These are phyloP conservation scores for Leptodontidium sp. DNA, from an alignment of 2,329 filamentous ascomycete species.

Conservation along the genomic window DNA sequence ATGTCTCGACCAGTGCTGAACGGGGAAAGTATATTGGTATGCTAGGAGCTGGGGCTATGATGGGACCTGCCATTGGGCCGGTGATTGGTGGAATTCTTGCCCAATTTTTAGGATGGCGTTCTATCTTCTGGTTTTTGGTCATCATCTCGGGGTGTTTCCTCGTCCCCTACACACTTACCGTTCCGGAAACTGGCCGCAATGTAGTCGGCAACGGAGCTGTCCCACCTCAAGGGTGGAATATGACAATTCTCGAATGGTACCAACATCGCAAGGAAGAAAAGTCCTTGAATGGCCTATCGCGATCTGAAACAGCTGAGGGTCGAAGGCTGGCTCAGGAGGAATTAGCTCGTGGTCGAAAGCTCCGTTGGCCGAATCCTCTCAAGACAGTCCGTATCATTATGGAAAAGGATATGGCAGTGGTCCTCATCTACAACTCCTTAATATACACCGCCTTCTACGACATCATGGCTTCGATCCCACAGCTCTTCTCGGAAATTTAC, in stretches of 20 bases:
- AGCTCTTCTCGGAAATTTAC: conserved; percentile 50
- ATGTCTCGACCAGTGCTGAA: conserved; percentile 73
- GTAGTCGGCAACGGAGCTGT: conserved; percentile 55
- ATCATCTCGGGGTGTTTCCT: conserved; percentile 52
- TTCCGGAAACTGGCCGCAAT: conserved; percentile 47
- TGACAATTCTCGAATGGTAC: conserved; percentile 60
- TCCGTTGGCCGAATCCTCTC: conserved; percentile 65
- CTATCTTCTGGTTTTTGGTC: conserved; percentile 62
- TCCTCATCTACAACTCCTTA: conserved; percentile 60
- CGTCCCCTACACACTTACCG: conserved; percentile 47
- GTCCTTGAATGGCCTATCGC: conserved; percentile 38
- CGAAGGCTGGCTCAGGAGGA: conserved; percentile 46
- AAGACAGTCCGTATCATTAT: conserved; percentile 61
- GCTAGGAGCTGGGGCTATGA: conserved; percentile 62
- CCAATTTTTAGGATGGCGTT: conserved; percentile 57
- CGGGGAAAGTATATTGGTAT: conserved; percentile 77
- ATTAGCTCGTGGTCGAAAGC: conserved; percentile 50
- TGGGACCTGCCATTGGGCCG: conserved; percentile 58
- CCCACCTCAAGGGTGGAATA: conserved; percentile 64
- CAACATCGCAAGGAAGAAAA: conserved; percentile 39
- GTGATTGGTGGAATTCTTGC: conserved; percentile 58
- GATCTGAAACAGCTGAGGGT: conserved; percentile 47
- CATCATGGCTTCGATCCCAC: conserved; percentile 59
- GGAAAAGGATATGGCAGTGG: conserved; percentile 64
- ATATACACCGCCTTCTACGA: conserved; percentile 66